Conservation (phyloP, 2,329 filamentous ascomycete genomes). For the Huntiella bhutanensis region DNA sequence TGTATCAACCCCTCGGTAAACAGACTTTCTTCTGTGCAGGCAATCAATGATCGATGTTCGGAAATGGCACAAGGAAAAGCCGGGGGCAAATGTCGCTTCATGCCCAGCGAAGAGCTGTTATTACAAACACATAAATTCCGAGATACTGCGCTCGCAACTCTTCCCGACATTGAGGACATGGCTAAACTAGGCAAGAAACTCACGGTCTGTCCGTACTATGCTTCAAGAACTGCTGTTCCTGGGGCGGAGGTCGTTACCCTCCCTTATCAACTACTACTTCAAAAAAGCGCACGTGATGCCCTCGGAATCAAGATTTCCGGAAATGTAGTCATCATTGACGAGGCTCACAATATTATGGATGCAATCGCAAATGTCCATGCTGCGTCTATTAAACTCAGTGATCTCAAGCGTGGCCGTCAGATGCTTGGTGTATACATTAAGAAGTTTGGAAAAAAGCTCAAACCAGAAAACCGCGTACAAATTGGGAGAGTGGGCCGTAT, state of each 20-base stretch:
- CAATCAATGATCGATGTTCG: constrained; percentile 83
- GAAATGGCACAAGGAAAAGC: constrained; percentile 58
- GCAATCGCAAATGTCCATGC: constrained; percentile 78
- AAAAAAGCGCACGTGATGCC: constrained; percentile 72
- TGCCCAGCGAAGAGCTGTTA: constrained; percentile 62
- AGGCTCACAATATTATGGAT: constrained; percentile 96
- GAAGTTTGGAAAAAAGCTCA: constrained; percentile 72
- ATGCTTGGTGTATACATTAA: constrained; percentile 71
- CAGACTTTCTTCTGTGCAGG: constrained; percentile 48
- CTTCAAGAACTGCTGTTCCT: constrained; percentile 67
- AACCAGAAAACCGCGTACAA: constrained; percentile 80
- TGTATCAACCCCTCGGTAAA: constrained; percentile 80
- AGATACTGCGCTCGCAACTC: constrained; percentile 62
- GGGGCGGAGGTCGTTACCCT: constrained; percentile 78
- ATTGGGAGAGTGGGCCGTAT: constrained; percentile 73
- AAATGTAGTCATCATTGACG: constrained; percentile 87
- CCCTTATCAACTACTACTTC: constrained; percentile 77
- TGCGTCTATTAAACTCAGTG: constrained; percentile 51
- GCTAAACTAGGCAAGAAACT: constrained; percentile 58
- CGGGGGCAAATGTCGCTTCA: constrained; percentile 51
- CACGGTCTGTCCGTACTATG: constrained; percentile 85
- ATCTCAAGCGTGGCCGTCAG: constrained; percentile 51
- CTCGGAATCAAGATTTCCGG: constrained; percentile 69
- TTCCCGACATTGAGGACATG: constrained; percentile 89
- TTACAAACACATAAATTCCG: constrained; percentile 60